Evolutionary conservation across 192 early-diverging fungal species (phyloP), one percentile per base, ranked within the genome.

Genomic region (Mortierella alpina): DNA sequence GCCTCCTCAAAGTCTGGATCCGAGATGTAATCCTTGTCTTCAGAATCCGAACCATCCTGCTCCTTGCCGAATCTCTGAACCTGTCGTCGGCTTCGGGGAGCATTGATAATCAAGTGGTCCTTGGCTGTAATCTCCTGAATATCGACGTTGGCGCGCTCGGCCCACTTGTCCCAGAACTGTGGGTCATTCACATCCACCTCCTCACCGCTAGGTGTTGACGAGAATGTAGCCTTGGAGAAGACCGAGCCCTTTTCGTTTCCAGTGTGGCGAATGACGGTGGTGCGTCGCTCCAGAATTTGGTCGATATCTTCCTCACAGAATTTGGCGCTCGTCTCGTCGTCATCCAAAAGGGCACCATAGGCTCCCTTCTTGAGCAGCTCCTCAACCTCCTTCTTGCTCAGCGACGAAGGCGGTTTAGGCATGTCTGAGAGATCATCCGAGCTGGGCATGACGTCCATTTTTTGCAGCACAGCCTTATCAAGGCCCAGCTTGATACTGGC

Each of bases 301-400:
- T 96, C 95, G 84, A 96, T 96, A 59, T 95, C 94, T 87, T 95
- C 95, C 64, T 93, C 93, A 56, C 91, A 94, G 67, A 96, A 96
- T 64, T 93, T 84, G 56, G 92, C 84, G 75, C 92, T 92, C 18
- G 61, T 85, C 50, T 89, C 91, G 53, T 93, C 92, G 69, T 96
- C 95, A 70, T 96, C 94, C 82, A 96, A 73, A 59, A 96, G 88
- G 12, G 94, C 94, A 50, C 93, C 94, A 77, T 96, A 96, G 9
- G 95, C 95, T 61, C 95, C 95, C 84, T 95, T 95, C 81, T 95
- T 96, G 66, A 96, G 66, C 22, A 96, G 84, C 54, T 95, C 90
- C 76, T 96, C 94, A 53, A 96, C 91, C 75, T 95, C 94, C 56
- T 91, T 90, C 68, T 93, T 91, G 61, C 85, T 88, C 40, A 94